phyloP scores from a whole-genome alignment of 148 eudicot genomes.

The Chenopodium album region DNA sequence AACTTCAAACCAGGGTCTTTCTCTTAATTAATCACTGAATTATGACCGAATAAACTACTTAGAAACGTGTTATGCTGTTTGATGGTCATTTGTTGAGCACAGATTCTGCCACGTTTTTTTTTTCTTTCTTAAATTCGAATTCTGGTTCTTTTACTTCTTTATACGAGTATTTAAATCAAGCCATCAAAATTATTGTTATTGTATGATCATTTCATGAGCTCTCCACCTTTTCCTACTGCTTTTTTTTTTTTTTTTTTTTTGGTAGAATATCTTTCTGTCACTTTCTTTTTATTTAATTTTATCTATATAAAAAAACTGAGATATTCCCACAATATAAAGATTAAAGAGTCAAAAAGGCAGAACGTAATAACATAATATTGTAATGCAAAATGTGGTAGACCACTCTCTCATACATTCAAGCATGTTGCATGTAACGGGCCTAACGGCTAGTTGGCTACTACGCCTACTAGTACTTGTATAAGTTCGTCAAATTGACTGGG shows the following conservation, averaged over 20 bases:
- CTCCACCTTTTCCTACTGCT: not conserved
- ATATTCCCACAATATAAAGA: not conserved
- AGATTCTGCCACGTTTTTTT: not conserved
- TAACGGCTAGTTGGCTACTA: too few relatives aligned
- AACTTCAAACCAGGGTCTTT: not conserved
- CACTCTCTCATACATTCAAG: not conserved
- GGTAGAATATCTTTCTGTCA: not conserved
- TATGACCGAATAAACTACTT: not conserved
- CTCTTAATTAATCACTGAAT: not conserved
- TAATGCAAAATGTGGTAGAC: not conserved
- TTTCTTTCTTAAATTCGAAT: not conserved
- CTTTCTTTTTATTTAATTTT: not conserved
- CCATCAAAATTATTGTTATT: too few relatives aligned
- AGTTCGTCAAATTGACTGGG: too few relatives aligned
- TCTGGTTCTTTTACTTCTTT: not conserved
- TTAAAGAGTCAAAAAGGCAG: not conserved
- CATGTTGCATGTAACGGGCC: not conserved
- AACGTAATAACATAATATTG: not conserved
- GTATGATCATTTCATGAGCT: not conserved
- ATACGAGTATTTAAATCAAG: too few relatives aligned
- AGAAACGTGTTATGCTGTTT: constrained; percentile 2
- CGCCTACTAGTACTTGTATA: too few relatives aligned
- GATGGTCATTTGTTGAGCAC: not conserved
- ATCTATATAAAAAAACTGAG: not conserved
- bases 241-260: not conserved